Conservation (phyloP, 192 early-diverging fungal genomes). For the Coemansia sp. region DNA sequence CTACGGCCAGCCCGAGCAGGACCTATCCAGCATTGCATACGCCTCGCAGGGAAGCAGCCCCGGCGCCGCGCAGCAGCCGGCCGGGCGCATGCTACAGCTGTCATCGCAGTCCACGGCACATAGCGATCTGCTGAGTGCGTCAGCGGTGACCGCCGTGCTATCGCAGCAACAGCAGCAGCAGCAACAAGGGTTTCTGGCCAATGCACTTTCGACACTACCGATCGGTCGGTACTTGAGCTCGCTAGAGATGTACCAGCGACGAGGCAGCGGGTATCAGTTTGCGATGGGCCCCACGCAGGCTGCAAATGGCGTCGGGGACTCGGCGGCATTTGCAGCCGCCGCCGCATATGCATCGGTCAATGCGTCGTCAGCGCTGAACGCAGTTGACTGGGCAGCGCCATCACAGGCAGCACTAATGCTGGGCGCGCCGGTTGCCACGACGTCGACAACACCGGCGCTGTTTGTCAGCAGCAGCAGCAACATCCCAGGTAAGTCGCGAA, state of each 20-base stretch:
- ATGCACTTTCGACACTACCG: conserved; percentile 4
- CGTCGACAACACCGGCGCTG: conserved; percentile 36
- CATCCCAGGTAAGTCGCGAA: conserved; percentile 19
- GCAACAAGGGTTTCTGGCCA: neutral
- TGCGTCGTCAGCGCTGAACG: neutral
- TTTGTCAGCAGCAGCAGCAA: conserved; percentile 29
- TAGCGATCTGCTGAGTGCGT: too few species aligned
- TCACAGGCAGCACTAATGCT: neutral
- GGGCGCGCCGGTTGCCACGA: conserved; percentile 19
- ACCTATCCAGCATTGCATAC: too few species aligned
- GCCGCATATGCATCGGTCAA: neutral
- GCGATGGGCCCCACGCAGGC: neutral
- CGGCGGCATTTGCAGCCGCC: neutral
- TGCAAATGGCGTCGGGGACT: neutral
- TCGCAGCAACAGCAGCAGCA: conserved; percentile 3
- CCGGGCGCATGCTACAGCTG: too few species aligned
- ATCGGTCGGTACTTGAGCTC: conserved; percentile 25
- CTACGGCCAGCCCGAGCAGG: conserved; percentile 21
- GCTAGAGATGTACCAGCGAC: conserved; percentile 12
- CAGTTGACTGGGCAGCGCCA: neutral
- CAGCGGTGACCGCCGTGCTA: too few species aligned
- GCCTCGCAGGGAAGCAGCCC: too few species aligned
- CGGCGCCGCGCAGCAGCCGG: too few species aligned
- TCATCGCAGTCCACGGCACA: too few species aligned
- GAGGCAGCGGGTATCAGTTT: neutral